These are phyloP conservation scores for Aspergillus quadricinctus DNA, from an alignment of 2,329 filamentous ascomycete species.

Conservation along the genomic window DNA sequence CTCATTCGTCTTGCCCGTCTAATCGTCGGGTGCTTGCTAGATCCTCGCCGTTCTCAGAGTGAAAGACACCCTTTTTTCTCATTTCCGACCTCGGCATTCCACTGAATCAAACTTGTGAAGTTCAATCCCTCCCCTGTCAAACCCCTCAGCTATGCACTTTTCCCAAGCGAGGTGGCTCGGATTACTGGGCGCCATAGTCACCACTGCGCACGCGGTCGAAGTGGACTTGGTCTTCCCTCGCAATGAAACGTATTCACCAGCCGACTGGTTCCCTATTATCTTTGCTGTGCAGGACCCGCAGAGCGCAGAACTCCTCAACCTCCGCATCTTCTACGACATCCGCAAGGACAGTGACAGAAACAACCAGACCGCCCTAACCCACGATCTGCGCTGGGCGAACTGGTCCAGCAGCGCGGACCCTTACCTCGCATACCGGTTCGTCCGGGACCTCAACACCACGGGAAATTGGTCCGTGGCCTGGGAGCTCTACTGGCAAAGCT, in stretches of 20 bases:
- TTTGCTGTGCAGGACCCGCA: constrained; percentile 16
- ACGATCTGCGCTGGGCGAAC: constrained; percentile 8
- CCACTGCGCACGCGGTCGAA: constrained; percentile 1
- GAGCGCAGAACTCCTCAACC: constrained; percentile 9
- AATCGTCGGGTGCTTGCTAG: too few relatives aligned
- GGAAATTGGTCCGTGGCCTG: constrained; percentile 6
- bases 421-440: constrained; percentile 5
- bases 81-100: too few relatives aligned
- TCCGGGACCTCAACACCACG: not conserved
- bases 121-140: too few relatives aligned
- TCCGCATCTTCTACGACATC: constrained; percentile 4
- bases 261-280: constrained; percentile 13
- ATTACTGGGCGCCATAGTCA: too few relatives aligned
- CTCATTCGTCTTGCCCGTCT: too few relatives aligned
- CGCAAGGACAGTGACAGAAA: constrained; percentile 2
- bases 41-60: too few relatives aligned
- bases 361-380: not conserved
- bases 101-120: too few relatives aligned
- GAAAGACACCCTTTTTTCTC: too few relatives aligned
- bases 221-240: constrained; percentile 16
- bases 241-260: constrained; percentile 14
- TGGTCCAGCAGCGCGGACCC: constrained; percentile 8
- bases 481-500: constrained; percentile 7
- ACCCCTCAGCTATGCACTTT: too few relatives aligned
- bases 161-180: too few relatives aligned